A percentile compares a stretch with the other conserved stretches of the same genome.
These are phyloP conservation scores for Venturia nashicola DNA, from an alignment of 2,329 filamentous ascomycete species.

Conservation along the genomic window DNA sequence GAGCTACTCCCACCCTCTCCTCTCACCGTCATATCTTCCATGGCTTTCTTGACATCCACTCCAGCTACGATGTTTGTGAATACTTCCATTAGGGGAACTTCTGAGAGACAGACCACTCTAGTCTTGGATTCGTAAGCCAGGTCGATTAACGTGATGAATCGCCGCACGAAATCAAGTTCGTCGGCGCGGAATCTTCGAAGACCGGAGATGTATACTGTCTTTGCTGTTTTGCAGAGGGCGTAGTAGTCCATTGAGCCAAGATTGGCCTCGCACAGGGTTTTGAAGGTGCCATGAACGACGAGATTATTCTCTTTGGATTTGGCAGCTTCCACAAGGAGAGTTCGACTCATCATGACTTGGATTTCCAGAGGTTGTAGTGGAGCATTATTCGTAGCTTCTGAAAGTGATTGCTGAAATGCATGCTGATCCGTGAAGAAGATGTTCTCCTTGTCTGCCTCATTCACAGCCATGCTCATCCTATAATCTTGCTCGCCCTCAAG, in stretches of 20 bases:
- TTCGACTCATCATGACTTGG: constrained; percentile 15
- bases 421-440: constrained; percentile 3
- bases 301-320: constrained; percentile 50
- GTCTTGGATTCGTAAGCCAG: constrained; percentile 64
- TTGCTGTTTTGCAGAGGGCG: constrained; percentile 78
- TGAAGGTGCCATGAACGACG: constrained; percentile 63
- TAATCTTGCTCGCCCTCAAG: constrained; percentile 6
- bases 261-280: not conserved
- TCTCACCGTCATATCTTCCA: constrained; percentile 14
- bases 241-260: constrained; percentile 83
- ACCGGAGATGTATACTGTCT: constrained; percentile 83
- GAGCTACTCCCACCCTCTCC: constrained; percentile 17
- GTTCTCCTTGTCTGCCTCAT: not conserved
- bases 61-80: constrained; percentile 16
- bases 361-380: constrained; percentile 10
- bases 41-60: constrained; percentile 9
- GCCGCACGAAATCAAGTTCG: constrained; percentile 73
- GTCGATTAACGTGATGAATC: constrained; percentile 97
- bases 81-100: constrained; percentile 15
- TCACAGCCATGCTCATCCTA: constrained; percentile 9
- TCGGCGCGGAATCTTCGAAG: constrained; percentile 83
- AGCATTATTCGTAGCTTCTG: not conserved
- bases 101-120: constrained; percentile 12
- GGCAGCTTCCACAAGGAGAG: constrained; percentile 11
- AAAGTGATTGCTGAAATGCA: not conserved